These are phyloP conservation scores for Amauroascus verrucosus DNA, from an alignment of 2,329 filamentous ascomycete species.

Conservation along the genomic window DNA sequence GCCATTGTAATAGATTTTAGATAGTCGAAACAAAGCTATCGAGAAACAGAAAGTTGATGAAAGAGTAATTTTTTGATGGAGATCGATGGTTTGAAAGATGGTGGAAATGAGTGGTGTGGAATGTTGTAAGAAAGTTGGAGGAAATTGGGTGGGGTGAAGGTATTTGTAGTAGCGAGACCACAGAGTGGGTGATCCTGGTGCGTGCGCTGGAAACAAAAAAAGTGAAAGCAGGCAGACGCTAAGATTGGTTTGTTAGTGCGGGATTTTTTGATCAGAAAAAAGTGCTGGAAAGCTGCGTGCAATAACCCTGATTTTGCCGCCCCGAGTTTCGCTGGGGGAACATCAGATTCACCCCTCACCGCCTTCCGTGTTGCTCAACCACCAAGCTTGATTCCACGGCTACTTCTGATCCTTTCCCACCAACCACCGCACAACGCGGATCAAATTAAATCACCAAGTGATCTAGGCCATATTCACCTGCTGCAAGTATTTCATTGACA, in stretches of 20 bases:
- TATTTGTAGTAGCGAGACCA: slow-evolving; percentile 19
- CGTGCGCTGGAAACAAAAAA: background rate
- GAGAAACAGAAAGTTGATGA: slow-evolving; percentile 27
- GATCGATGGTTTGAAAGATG: slow-evolving; percentile 13
- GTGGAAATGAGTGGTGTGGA: slow-evolving; percentile 20
- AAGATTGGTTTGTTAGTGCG: slow-evolving; percentile 16
- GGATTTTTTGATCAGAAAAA: slow-evolving; percentile 20
- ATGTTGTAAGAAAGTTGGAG: slow-evolving; percentile 18
- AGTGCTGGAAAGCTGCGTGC: slow-evolving; percentile 27
- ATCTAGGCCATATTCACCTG: background rate
- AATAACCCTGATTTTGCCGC: slow-evolving; percentile 26
- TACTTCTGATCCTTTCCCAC: slow-evolving; percentile 10
- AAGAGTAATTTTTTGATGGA: slow-evolving; percentile 18
- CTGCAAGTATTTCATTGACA: background rate
- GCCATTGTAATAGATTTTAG: slow-evolving; percentile 33
- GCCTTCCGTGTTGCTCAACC: background rate
- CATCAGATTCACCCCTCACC: slow-evolving; percentile 7
- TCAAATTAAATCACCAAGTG: background rate
- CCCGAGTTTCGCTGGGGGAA: slow-evolving; percentile 21
- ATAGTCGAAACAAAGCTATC: slow-evolving; percentile 24
- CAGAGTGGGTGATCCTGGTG: slow-evolving; percentile 6
- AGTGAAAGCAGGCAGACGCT: slow-evolving; percentile 9
- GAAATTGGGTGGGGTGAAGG: slow-evolving; percentile 17
- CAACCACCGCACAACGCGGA: slow-evolving; percentile 10
- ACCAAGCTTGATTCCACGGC: background rate